These are phyloP conservation scores for Kluyveromyces sp. DNA, from an alignment of 1,139 yeast genomes.

Conservation along the genomic window DNA sequence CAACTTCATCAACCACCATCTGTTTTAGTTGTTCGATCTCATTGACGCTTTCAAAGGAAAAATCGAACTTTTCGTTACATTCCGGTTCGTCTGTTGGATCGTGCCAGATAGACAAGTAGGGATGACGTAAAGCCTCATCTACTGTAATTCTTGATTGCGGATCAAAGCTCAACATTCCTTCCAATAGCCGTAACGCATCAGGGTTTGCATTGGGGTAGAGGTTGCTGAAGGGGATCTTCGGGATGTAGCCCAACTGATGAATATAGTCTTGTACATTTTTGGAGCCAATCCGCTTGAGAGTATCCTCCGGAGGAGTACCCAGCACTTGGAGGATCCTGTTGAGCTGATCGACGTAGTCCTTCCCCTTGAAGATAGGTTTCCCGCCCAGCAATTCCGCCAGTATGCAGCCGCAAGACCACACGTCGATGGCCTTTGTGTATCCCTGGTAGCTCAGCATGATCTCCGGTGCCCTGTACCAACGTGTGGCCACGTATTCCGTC, in stretches of 20 bases:
- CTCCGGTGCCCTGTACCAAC: slow-evolving; percentile 99
- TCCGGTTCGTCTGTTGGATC: slow-evolving; percentile 93
- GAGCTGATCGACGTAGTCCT: slow-evolving; percentile 91
- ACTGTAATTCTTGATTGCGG: slow-evolving; percentile 84
- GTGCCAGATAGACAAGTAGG: slow-evolving; percentile 89
- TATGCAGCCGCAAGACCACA: slow-evolving; percentile 97
- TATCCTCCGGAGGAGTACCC: slow-evolving; percentile 87
- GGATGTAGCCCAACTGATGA: slow-evolving; percentile 74
- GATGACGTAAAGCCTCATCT: slow-evolving; percentile 82
- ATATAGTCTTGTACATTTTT: slow-evolving; percentile 89
- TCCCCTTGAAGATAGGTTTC: slow-evolving; percentile 86
- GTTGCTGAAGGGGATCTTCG: slow-evolving; percentile 66
- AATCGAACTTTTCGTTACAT: slow-evolving; percentile 78
- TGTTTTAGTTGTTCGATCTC: slow-evolving; percentile 70
- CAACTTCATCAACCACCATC: slow-evolving; percentile 78
- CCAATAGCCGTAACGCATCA: slow-evolving; percentile 75
- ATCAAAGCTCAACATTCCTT: slow-evolving; percentile 77
- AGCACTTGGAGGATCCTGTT: slow-evolving; percentile 77
- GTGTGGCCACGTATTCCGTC: slow-evolving; percentile 95
- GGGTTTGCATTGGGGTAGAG: slow-evolving; percentile 84
- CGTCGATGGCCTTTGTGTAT: slow-evolving; percentile 90
- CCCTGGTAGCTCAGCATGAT: slow-evolving; percentile 90
- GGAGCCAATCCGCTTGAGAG: slow-evolving; percentile 78
- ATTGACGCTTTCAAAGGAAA: slow-evolving; percentile 80
- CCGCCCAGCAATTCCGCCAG: slow-evolving; percentile 91